A percentile compares a stretch with the other conserved stretches of the same genome.
phyloP scores from a whole-genome alignment of 371 early-diverging fungal genomes.

The Mucor plumbeus region DNA sequence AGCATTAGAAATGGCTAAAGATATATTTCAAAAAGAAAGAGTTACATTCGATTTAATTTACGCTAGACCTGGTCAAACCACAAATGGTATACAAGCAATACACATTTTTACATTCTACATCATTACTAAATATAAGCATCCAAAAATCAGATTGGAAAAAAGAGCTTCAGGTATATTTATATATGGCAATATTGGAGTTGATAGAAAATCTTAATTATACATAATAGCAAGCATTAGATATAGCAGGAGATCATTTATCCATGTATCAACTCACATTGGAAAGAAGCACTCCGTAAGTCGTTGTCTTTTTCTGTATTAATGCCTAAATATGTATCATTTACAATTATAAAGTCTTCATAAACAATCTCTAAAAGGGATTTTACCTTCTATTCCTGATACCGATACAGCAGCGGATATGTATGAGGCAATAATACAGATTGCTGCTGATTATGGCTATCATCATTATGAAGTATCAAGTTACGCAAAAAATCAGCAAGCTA shows the following conservation, averaged over 20 bases:
- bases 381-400: constrained; percentile 46
- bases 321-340: neutral
- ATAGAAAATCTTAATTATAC: neutral
- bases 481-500: constrained; percentile 45
- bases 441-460: constrained; percentile 55
- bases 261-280: constrained; percentile 88
- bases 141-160: constrained; percentile 55
- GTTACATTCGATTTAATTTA: constrained; percentile 90
- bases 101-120: too few species aligned
- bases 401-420: constrained; percentile 80
- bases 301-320: neutral
- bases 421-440: constrained; percentile 62
- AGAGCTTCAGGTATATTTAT: constrained; percentile 59
- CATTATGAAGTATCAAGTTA: constrained; percentile 93
- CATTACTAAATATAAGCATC: neutral
- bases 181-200: neutral
- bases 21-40: constrained; percentile 60
- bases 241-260: constrained; percentile 74
- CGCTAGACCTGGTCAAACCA: constrained; percentile 76
- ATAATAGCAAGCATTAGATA: constrained; percentile 47
- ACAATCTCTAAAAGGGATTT: constrained; percentile 42
- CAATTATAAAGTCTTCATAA: constrained; percentile 57
- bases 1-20: constrained; percentile 59
- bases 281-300: constrained; percentile 74
- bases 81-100: constrained; percentile 27